Percentiles rank a stretch among this genome's conserved stretches.
These are phyloP conservation scores for Pleurotus ostreatus DNA, from an alignment of 768 basidiomycete species.

Conservation along the genomic window DNA sequence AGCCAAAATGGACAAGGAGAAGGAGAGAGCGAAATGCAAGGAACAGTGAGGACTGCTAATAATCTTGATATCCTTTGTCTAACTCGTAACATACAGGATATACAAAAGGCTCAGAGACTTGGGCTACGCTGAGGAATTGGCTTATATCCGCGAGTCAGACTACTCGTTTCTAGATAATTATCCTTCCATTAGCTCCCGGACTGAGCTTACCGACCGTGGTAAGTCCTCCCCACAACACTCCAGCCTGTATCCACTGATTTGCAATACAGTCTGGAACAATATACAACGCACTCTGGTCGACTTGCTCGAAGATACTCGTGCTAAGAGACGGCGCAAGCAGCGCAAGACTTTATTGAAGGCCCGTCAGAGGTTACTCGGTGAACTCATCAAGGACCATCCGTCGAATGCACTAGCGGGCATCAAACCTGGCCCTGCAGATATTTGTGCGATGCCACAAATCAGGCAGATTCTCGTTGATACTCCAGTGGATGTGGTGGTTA, in stretches of 20 bases:
- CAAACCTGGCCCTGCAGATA: conserved; percentile 18
- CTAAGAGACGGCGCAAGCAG: conserved; percentile 15
- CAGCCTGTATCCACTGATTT: background rate
- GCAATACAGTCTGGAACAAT: conserved; percentile 14
- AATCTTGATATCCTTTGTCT: too few species aligned
- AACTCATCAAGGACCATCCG: conserved; percentile 14
- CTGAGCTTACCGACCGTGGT: conserved; percentile 17
- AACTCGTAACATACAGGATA: conserved; percentile 10
- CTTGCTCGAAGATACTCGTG: conserved; percentile 14
- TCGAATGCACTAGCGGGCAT: conserved; percentile 15
- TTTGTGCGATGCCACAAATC: conserved; percentile 17
- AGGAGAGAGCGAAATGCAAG: too few species aligned
- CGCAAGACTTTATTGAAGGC: conserved; percentile 15
- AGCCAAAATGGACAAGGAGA: too few species aligned
- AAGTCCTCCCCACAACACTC: background rate
- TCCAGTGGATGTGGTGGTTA: background rate
- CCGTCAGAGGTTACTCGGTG: conserved; percentile 16
- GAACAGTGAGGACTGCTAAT: too few species aligned
- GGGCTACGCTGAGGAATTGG: conserved; percentile 19
- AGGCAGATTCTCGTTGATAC: conserved; percentile 16
- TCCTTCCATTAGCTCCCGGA: conserved; percentile 11
- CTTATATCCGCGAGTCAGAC: conserved; percentile 12
- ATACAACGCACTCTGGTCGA: conserved; percentile 14
- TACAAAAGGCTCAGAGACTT: conserved; percentile 13
- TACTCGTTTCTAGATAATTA: conserved; percentile 13